Conservation (phyloP, 495 filamentous ascomycete species). For the Xylaria acuta region DNA sequence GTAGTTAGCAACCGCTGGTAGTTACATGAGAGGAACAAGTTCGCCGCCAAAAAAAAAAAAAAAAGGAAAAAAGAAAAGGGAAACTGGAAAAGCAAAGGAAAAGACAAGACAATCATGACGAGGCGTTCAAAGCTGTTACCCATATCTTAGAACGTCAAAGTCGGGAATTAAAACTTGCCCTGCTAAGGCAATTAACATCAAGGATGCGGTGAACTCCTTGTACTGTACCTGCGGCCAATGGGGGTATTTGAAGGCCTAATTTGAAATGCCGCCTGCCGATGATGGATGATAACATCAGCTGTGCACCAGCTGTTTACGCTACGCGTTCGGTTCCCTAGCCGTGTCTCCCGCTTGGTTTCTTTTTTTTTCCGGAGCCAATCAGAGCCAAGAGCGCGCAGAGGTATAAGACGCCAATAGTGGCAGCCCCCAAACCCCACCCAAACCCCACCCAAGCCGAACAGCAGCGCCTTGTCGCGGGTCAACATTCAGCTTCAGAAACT, state of each 20-base stretch:
- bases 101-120: neutral
- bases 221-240: neutral
- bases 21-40: neutral
- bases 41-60: neutral
- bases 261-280: neutral
- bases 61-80: no score
- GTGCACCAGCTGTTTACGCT: no score
- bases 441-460: neutral
- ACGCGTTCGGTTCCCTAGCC: neutral
- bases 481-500: neutral
- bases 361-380: constrained; percentile 11
- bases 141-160: neutral
- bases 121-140: neutral
- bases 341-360: neutral
- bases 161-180: constrained; percentile 1
- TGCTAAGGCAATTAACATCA: neutral
- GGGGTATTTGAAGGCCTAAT: neutral
- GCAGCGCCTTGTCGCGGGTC: neutral
- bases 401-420: neutral
- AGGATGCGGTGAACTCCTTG: neutral
- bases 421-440: neutral
- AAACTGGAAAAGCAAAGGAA: neutral
- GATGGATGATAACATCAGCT: no score
- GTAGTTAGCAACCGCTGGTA: neutral
- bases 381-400: neutral